A percentile compares a stretch with the other conserved stretches of the same genome.
Conservation (phyloP, 176 grass and related monocot genomes). For the Oryza nivara region DNA sequence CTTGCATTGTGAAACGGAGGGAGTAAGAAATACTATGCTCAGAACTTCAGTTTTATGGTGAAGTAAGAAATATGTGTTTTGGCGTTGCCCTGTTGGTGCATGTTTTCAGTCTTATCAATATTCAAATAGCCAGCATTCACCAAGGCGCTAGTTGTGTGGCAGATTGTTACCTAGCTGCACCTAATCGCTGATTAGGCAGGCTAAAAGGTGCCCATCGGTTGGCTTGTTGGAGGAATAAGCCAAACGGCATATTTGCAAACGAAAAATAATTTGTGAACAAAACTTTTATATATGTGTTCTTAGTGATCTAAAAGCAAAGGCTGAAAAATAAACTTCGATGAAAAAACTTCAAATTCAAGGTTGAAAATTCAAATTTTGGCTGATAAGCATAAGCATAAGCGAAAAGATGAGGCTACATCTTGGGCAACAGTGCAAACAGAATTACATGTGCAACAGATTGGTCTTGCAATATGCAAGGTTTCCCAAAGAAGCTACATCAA, state of each 20-base stretch:
- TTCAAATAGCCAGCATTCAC: neutral
- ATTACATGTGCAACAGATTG: constrained; percentile 20
- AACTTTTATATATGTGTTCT: too few species aligned
- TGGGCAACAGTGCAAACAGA: neutral
- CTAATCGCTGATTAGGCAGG: neutral
- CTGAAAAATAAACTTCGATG: too few species aligned
- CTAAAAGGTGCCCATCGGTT: neutral
- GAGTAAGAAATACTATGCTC: neutral
- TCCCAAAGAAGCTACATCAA: constrained; percentile 10
- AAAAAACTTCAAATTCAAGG: too few species aligned
- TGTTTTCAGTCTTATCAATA: neutral
- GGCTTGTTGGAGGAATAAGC: too few species aligned
- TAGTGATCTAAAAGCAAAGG: too few species aligned
- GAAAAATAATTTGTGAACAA: too few species aligned
- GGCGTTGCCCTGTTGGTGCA: neutral
- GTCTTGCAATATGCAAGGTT: neutral
- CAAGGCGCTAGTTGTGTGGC: neutral
- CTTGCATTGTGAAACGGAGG: too few species aligned
- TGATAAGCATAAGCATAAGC: too few species aligned
- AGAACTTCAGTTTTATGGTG: neutral
- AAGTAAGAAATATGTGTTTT: neutral
- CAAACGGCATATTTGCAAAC: too few species aligned
- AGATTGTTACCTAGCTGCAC: neutral
- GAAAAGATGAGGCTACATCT: neutral
- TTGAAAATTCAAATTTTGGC: too few species aligned